Conservation (phyloP, 495 filamentous ascomycete genomes). For the Neurospora pannonica region DNA sequence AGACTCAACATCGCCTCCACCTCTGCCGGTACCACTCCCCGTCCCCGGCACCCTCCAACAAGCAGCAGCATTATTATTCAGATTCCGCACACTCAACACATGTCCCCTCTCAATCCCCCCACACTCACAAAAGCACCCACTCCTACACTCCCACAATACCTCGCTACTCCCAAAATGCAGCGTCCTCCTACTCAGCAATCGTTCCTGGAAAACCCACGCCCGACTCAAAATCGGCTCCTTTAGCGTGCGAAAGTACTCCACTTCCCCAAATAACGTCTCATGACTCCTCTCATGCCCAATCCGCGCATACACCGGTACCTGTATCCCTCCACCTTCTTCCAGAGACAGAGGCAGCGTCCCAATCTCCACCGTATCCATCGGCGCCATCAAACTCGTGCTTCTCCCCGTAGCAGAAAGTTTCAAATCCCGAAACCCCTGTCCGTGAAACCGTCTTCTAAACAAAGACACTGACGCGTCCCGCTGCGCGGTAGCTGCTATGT, state of each 20-base stretch:
- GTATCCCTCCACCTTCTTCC: background rate
- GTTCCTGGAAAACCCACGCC: constrained; percentile 30
- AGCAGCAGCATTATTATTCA: background rate
- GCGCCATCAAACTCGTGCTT: background rate
- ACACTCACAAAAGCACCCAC: constrained; percentile 20
- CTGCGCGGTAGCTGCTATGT: background rate
- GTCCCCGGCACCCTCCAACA: background rate
- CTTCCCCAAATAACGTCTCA: constrained; percentile 10
- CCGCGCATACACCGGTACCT: background rate
- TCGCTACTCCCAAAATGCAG: constrained; percentile 20
- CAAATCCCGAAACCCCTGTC: constrained; percentile 13
- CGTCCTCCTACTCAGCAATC: constrained; percentile 18
- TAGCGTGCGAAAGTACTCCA: constrained; percentile 4
- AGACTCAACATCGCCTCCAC: background rate
- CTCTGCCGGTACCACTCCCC: background rate
- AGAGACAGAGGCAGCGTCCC: background rate
- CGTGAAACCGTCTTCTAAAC: constrained; percentile 16
- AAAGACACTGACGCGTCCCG: background rate
- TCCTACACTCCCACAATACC: constrained; percentile 25
- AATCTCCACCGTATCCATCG: constrained; percentile 12
- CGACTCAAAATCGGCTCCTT: constrained; percentile 13
- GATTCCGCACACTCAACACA: constrained; percentile 5
- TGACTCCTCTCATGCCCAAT: constrained; percentile 11
- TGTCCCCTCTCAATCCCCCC: constrained; percentile 5
- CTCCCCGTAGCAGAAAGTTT: background rate